A percentile compares a stretch with the other conserved stretches of the same genome.
Evolutionary conservation across 2,329 filamentous ascomycete species (phyloP).

Genomic region (Alternaria ethzedia): DNA sequence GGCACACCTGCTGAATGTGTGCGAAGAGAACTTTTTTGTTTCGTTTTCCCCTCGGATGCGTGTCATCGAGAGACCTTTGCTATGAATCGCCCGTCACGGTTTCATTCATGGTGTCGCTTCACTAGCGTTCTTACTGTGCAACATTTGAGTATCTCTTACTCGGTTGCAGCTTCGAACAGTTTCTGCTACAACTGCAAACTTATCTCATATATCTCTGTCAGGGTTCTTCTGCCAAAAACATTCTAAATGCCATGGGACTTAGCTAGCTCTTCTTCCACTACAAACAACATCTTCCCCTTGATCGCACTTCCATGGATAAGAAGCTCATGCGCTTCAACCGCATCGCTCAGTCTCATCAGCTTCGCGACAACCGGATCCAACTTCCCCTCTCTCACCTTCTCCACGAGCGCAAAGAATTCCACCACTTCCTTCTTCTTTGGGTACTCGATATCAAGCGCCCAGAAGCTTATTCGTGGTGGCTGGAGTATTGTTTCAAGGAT

Average conservation of each 20-base stretch:
- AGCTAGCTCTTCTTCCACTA: slow-evolving; percentile 9
- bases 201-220: too few species aligned
- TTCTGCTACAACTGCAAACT: too few species aligned
- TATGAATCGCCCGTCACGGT: too few species aligned
- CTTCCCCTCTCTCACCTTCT: slow-evolving; percentile 10
- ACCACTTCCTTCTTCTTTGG: slow-evolving; percentile 3
- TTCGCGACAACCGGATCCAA: slow-evolving; percentile 9
- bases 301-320: slow-evolving; percentile 6
- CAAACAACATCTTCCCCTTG: slow-evolving; percentile 14
- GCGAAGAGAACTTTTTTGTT: too few species aligned
- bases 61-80: too few species aligned
- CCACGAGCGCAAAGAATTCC: slow-evolving; percentile 9
- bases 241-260: slow-evolving; percentile 1
- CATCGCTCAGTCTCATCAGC: slow-evolving; percentile 8
- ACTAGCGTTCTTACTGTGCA: too few species aligned
- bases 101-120: too few species aligned
- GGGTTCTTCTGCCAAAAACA: too few species aligned
- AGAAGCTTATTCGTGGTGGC: slow-evolving; percentile 8
- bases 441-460: slow-evolving; percentile 1
- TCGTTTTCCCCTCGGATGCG: too few species aligned
- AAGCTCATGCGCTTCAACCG: slow-evolving; percentile 9
- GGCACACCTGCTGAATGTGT: too few species aligned
- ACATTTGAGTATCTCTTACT: too few species aligned
- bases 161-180: too few species aligned
- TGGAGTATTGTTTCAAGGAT: slow-evolving; percentile 1